These are phyloP conservation scores for Beauveria scarabaeidicola DNA, from an alignment of 2,329 filamentous ascomycete genomes.

Conservation along the genomic window DNA sequence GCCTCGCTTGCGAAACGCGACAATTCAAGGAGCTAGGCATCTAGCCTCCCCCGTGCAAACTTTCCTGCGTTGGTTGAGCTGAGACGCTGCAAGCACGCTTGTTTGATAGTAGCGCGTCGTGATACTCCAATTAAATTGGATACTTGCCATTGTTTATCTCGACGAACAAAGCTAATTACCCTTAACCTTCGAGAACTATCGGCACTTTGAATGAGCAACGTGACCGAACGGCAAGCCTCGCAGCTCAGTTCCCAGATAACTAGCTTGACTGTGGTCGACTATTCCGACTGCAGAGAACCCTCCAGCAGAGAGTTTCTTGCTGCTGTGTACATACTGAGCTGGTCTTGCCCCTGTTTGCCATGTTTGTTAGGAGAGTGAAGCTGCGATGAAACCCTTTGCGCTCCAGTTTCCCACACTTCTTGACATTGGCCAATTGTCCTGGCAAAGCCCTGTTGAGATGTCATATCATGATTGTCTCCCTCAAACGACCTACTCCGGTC, in stretches of 20 bases:
- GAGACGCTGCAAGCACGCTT: not conserved
- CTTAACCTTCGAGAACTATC: no score
- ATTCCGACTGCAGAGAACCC: not conserved
- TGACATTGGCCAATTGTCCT: not conserved
- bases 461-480: not conserved
- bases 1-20: not conserved
- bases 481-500: not conserved
- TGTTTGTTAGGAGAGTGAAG: not conserved
- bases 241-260: no score
- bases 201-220: no score
- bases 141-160: not conserved
- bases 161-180: no score
- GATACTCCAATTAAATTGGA: constrained; percentile 4
- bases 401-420: not conserved
- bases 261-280: not conserved
- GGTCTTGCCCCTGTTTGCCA: not conserved
- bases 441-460: not conserved
- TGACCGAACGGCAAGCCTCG: no score
- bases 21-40: not conserved
- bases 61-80: no score
- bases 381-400: not conserved
- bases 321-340: not conserved
- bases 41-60: not conserved
- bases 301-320: not conserved
- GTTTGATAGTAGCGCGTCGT: not conserved